A percentile compares a stretch with the other conserved stretches of the same genome.
These are phyloP conservation scores for Leccinellum rugosiceps DNA, from an alignment of 768 basidiomycete species.

Conservation along the genomic window DNA sequence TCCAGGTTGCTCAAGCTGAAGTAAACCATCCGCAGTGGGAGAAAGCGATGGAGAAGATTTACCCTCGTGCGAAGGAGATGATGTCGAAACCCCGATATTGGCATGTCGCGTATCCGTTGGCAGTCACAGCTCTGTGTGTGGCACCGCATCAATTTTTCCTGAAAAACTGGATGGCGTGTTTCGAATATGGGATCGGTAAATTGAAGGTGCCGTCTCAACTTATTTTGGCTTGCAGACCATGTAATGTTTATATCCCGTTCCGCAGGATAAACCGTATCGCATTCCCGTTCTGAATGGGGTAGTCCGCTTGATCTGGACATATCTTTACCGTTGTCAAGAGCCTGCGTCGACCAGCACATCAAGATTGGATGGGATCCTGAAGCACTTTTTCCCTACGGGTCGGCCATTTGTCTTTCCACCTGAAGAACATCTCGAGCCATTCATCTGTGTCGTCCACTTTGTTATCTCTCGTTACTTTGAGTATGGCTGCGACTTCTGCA, in stretches of 20 bases:
- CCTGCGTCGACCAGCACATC: constrained; percentile 74
- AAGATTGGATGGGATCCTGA: constrained; percentile 72
- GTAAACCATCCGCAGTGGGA: constrained; percentile 96
- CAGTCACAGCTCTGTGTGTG: constrained; percentile 80
- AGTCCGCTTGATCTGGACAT: constrained; percentile 86
- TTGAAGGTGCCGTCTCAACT: constrained; percentile 58
- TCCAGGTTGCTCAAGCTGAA: constrained; percentile 88
- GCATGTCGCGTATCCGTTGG: constrained; percentile 81
- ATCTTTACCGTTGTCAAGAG: constrained; percentile 91
- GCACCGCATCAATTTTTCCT: constrained; percentile 83
- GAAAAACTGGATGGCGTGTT: constrained; percentile 73
- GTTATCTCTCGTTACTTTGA: constrained; percentile 81
- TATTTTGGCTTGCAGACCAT: neutral
- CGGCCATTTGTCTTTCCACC: constrained; percentile 56
- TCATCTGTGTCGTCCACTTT: constrained; percentile 79
- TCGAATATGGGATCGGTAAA: constrained; percentile 71
- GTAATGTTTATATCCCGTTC: constrained; percentile 1
- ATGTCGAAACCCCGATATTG: constrained; percentile 88
- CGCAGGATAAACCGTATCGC: constrained; percentile 76
- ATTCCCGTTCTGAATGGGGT: constrained; percentile 76
- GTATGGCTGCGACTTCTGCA: constrained; percentile 75
- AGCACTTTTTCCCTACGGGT: constrained; percentile 75
- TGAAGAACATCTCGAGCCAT: constrained; percentile 76
- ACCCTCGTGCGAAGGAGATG: constrained; percentile 80
- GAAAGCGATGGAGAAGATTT: constrained; percentile 82